These are phyloP conservation scores for Candida freyschussii DNA, from an alignment of 1,139 yeast species.

Conservation along the genomic window DNA sequence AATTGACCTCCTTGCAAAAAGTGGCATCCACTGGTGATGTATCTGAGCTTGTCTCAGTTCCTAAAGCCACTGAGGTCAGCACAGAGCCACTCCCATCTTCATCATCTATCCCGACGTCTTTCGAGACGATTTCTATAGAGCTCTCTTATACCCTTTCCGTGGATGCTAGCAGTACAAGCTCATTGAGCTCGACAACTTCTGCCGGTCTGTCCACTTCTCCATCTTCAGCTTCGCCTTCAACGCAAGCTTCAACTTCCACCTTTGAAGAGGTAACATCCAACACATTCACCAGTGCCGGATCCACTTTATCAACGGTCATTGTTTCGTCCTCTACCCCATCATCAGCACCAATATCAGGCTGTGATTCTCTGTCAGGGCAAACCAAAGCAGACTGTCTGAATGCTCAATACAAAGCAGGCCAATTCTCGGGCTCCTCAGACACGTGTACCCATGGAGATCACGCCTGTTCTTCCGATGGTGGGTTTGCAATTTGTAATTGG, in stretches of 20 bases:
- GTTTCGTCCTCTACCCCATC: slow-evolving; percentile 13
- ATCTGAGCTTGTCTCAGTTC: no score
- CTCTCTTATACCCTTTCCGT: no score
- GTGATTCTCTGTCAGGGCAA: slow-evolving; percentile 33
- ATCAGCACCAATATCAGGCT: slow-evolving; percentile 23
- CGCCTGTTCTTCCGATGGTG: slow-evolving; percentile 45
- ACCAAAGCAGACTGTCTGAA: slow-evolving; percentile 39
- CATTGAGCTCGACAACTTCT: no score
- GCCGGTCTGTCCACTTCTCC: slow-evolving; percentile 1
- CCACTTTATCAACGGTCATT: slow-evolving; percentile 11
- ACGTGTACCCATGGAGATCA: slow-evolving; percentile 44
- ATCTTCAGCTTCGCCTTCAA: slow-evolving; percentile 1
- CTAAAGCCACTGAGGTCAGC: no score
- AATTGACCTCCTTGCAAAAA: slow-evolving; percentile 18
- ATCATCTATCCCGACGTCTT: no score
- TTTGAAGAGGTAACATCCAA: slow-evolving; percentile 10
- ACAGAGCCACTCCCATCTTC: no score
- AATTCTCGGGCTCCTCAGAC: slow-evolving; percentile 27
- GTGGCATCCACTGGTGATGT: slow-evolving; percentile 17
- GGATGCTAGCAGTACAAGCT: no score
- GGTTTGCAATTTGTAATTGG: slow-evolving; percentile 49
- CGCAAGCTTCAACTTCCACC: slow-evolving; percentile 3
- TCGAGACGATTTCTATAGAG: no score
- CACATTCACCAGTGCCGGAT: slow-evolving; percentile 13
- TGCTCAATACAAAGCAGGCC: slow-evolving; percentile 30